Base-by-base conservation (phyloP, 78 protist genomes). In the Bigelowiella natans region DNA sequence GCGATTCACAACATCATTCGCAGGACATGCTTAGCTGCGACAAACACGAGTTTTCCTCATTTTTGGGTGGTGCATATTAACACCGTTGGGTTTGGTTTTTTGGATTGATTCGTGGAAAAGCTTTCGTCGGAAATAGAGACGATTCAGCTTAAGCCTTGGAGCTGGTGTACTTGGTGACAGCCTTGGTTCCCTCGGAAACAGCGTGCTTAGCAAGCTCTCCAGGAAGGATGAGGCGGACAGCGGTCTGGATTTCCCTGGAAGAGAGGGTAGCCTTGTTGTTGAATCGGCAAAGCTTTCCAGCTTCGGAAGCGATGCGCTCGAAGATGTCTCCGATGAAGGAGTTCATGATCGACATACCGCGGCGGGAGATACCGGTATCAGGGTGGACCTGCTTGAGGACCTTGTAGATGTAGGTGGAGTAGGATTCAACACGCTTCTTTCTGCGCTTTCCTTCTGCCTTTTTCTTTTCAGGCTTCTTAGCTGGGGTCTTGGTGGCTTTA, bases 121-220 rank as follows among this genome's bases (percentile, higher is more conserved):
- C n/a, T n/a, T n/a, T n/a, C n/a, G n/a, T n/a, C n/a, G n/a, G n/a
- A n/a, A n/a, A n/a, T n/a, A n/a, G n/a, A n/a, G n/a, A n/a, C n/a
- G n/a, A n/a, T n/a, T n/a, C n/a, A n/a, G n/a, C n/a, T n/a, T n/a
- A n/a, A n/a, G n/a, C n/a, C n/a, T n/a, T n/a, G n/a, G n/a, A n/a
- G n/a, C n/a, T n/a, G 82, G 82, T 11, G 31, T 18, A 96, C 94
- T 95, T 95, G 94, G 93, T 90, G 87, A 96, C 96, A 36, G 97
- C 97, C 95, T 95, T 95, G 93, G 96, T 95, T 37, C 97, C 97
- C 93, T 96, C 96, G 89, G 95, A 91, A 90, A 96, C 95, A 51
- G 97, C 97, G 93, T 96, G 97, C 94, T 95, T 95, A 73, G 97
- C 96, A 11, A 96, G 95, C 93, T 96, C 97, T 38, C 97, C 97